phyloP scores from a whole-genome alignment of 208 protist genomes.

The Leishmania tropica region DNA sequence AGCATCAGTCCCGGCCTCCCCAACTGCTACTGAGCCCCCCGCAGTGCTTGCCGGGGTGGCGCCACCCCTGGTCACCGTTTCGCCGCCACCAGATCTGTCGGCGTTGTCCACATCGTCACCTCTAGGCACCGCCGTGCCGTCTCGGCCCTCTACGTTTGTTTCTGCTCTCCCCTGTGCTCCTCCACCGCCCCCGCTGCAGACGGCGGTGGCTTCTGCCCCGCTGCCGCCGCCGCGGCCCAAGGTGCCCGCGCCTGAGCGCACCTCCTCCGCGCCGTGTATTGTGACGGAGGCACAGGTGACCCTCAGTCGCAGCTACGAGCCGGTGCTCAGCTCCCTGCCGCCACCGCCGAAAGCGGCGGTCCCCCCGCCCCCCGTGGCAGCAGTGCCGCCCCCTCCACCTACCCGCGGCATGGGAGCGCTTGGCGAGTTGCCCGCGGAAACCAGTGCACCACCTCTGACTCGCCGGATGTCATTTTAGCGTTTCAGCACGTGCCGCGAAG shows the following conservation, averaged over 20 bases:
- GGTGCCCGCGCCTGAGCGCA: background rate
- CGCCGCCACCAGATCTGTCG: background rate
- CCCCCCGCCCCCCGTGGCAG: background rate
- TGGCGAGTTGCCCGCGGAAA: constrained; percentile 3
- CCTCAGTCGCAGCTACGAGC: constrained; percentile 47
- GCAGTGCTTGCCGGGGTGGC: background rate
- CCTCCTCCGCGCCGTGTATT: background rate
- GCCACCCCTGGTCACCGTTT: background rate
- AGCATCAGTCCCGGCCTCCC: background rate
- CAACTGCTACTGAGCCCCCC: background rate
- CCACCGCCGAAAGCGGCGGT: constrained; percentile 14
- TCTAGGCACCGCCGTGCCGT: background rate
- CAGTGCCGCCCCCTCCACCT: constrained; percentile 2
- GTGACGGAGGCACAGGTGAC: constrained; percentile 26
- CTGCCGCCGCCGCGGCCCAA: constrained; percentile 8
- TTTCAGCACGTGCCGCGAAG: background rate
- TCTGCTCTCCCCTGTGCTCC: background rate
- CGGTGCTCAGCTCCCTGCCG: constrained; percentile 30
- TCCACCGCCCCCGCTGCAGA: background rate
- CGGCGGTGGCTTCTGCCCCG: background rate
- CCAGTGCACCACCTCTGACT: background rate
- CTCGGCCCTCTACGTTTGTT: constrained; percentile 11
- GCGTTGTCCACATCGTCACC: constrained; percentile 5
- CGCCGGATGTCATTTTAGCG: constrained; percentile 38
- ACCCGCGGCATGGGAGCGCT: background rate